phyloP scores from a whole-genome alignment of 495 filamentous ascomycete species.

The Neurospora sp. region DNA sequence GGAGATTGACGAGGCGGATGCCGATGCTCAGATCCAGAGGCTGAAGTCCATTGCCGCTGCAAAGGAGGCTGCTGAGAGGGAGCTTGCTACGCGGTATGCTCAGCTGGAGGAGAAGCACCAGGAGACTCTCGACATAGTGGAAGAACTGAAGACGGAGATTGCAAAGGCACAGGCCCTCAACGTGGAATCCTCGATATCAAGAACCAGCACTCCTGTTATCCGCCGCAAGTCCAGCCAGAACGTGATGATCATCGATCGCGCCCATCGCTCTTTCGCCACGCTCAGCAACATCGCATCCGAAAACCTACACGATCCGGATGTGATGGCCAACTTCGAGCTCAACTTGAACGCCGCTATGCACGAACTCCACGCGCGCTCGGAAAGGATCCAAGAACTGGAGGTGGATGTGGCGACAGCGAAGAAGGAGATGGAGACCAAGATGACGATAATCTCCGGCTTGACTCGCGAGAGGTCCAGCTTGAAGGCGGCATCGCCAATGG shows the following conservation, averaged over 20 bases:
- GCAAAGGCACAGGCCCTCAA: slow-evolving; percentile 57
- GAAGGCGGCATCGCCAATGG: slow-evolving; percentile 69
- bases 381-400: slow-evolving; percentile 82
- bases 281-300: slow-evolving; percentile 80
- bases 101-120: slow-evolving; percentile 73
- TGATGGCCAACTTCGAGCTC: slow-evolving; percentile 84
- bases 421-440: slow-evolving; percentile 94
- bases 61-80: slow-evolving; percentile 62
- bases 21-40: slow-evolving; percentile 54
- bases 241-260: slow-evolving; percentile 78
- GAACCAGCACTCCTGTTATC: slow-evolving; percentile 58
- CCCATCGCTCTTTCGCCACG: slow-evolving; percentile 82
- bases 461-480: slow-evolving; percentile 85
- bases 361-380: slow-evolving; percentile 76
- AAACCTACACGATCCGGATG: slow-evolving; percentile 70
- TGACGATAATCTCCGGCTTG: slow-evolving; percentile 85
- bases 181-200: slow-evolving; percentile 51
- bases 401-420: slow-evolving; percentile 72
- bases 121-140: slow-evolving; percentile 71
- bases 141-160: slow-evolving; percentile 78
- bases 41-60: slow-evolving; percentile 61
- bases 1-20: slow-evolving; percentile 23
- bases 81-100: slow-evolving; percentile 67
- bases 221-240: slow-evolving; percentile 92
- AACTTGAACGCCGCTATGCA: slow-evolving; percentile 90